Evolutionary conservation across 805 yeast genomes (phyloP).

Genomic region (Monosporozyma siamensis): DNA sequence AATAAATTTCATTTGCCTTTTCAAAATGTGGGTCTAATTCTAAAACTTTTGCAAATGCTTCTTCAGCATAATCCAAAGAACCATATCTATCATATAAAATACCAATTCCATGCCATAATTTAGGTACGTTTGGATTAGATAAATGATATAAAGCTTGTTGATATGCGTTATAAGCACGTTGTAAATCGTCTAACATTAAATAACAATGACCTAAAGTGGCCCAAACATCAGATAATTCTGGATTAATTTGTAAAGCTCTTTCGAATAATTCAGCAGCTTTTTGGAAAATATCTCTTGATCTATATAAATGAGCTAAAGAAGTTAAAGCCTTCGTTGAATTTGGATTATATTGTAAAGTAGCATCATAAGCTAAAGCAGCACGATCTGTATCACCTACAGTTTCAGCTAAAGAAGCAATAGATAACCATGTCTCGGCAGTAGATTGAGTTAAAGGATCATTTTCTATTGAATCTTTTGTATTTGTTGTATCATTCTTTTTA

Average conservation of each 20-base stretch:
- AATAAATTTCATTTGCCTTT: constrained; percentile 92
- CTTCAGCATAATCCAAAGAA: constrained; percentile 93
- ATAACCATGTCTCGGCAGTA: constrained; percentile 79
- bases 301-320: constrained; percentile 77
- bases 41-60: constrained; percentile 91
- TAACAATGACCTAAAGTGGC: constrained; percentile 95
- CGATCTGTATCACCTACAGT: constrained; percentile 79
- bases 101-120: constrained; percentile 98
- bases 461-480: constrained; percentile 9
- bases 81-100: constrained; percentile 94
- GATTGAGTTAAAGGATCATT: constrained; percentile 37
- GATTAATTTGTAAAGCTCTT: constrained; percentile 69
- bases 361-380: constrained; percentile 81
- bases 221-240: constrained; percentile 94
- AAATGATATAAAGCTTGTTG: constrained; percentile 90
- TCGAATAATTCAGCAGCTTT: constrained; percentile 93
- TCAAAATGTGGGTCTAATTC: constrained; percentile 95
- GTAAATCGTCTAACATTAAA: constrained; percentile 91
- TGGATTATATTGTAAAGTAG: constrained; percentile 79
- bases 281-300: constrained; percentile 81
- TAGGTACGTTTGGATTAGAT: constrained; percentile 90
- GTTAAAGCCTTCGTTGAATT: constrained; percentile 78
- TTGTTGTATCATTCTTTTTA: neutral
- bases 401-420: constrained; percentile 84
- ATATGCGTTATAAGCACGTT: constrained; percentile 91